phyloP scores from a whole-genome alignment of 1,139 yeast genomes.

The Hemisphaericaspora subhashii region DNA sequence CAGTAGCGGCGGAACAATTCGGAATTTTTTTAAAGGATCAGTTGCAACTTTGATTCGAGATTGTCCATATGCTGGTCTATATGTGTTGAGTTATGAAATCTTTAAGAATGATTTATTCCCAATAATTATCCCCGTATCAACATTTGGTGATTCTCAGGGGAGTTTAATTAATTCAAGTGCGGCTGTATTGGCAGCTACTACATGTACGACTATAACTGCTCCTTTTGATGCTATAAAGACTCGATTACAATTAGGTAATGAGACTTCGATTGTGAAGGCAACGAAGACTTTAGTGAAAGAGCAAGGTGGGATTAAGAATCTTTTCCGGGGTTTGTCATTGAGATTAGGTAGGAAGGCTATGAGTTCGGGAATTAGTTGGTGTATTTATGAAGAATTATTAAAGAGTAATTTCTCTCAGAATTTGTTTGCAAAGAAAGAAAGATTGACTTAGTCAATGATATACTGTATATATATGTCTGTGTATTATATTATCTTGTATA shows the following conservation, averaged over 20 bases:
- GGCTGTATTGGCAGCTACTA: conserved; percentile 72
- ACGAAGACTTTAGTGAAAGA: conserved; percentile 43
- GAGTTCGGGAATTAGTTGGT: conserved; percentile 96
- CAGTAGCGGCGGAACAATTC: conserved; percentile 29
- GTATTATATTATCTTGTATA: no score
- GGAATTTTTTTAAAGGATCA: conserved; percentile 83
- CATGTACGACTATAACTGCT: conserved; percentile 85
- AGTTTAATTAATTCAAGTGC: conserved; percentile 66
- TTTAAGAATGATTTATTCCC: conserved; percentile 49
- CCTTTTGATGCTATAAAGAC: conserved; percentile 96
- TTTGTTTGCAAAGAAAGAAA: conserved; percentile 8
- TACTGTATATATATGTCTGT: background rate
- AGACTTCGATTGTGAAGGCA: conserved; percentile 26
- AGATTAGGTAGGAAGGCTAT: conserved; percentile 82
- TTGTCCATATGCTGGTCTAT: conserved; percentile 95
- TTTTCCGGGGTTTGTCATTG: conserved; percentile 82
- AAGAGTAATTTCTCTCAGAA: conserved; percentile 26
- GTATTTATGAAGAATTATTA: conserved; percentile 86
- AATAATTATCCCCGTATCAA: conserved; percentile 12
- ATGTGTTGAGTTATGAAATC: conserved; percentile 80
- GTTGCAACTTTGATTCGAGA: conserved; percentile 87
- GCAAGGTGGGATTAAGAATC: conserved; percentile 56
- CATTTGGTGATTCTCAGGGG: conserved; percentile 25
- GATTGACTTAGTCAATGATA: conserved; percentile 3
- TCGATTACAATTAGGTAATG: conserved; percentile 63